Conservation (phyloP, 2,329 filamentous ascomycete species). For the Apiospora sp. region DNA sequence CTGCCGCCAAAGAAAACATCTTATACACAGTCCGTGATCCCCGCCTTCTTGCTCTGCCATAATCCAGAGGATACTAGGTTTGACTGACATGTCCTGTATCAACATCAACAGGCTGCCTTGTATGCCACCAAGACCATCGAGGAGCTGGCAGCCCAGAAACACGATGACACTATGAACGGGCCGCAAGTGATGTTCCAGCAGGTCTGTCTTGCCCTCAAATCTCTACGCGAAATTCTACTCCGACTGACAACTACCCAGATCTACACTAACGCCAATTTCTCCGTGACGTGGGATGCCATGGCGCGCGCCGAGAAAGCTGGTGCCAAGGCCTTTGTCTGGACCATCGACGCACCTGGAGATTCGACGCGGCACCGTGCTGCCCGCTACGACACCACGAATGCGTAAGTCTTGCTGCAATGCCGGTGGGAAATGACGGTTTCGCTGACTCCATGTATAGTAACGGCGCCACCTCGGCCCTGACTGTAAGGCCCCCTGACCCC, state of each 20-base stretch:
- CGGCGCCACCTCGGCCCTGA: conserved; percentile 27
- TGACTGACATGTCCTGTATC: not conserved
- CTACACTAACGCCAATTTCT: conserved; percentile 38
- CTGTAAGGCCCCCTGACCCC: conserved; percentile 18
- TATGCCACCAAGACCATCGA: conserved; percentile 37
- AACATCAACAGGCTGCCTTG: conserved; percentile 31
- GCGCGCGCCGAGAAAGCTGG: conserved; percentile 32
- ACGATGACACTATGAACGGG: conserved; percentile 28
- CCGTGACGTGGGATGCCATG: conserved; percentile 34
- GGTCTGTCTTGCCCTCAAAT: conserved; percentile 15
- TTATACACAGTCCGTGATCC: conserved; percentile 46
- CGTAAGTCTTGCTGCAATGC: conserved; percentile 19
- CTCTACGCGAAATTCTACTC: not conserved
- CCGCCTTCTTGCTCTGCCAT: not conserved
- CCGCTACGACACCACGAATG: conserved; percentile 27
- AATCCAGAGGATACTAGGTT: not conserved
- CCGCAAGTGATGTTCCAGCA: conserved; percentile 39
- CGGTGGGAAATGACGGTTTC: not conserved
- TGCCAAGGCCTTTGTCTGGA: conserved; percentile 39
- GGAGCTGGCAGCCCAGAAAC: conserved; percentile 36
- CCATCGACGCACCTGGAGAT: conserved; percentile 35
- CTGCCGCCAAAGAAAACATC: conserved; percentile 48
- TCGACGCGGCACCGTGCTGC: conserved; percentile 28
- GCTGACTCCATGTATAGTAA: conserved; percentile 21
- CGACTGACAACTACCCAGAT: not conserved